These are phyloP conservation scores for Aspergillus ellipticus DNA, from an alignment of 495 filamentous ascomycete species.

Conservation along the genomic window DNA sequence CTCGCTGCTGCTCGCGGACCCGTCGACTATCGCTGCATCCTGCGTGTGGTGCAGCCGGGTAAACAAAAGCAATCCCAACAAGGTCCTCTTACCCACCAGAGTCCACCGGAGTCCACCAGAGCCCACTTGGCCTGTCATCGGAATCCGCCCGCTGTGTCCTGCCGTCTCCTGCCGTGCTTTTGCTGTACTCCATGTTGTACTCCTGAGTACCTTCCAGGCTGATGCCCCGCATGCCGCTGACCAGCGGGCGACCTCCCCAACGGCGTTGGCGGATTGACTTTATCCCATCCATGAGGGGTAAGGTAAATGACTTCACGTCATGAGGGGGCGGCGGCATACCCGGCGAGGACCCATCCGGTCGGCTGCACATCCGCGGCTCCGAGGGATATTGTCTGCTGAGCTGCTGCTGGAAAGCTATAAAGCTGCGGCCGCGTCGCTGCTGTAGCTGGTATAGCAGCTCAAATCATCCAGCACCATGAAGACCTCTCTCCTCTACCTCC, in stretches of 20 bases:
- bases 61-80: background rate
- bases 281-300: constrained; percentile 2
- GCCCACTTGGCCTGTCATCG: too few species aligned
- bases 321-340: background rate
- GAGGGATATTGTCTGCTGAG: background rate
- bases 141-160: too few species aligned
- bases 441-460: too few species aligned
- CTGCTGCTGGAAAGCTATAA: background rate
- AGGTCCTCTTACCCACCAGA: background rate
- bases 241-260: background rate
- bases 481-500: constrained; percentile 6
- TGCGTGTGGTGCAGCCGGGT: background rate
- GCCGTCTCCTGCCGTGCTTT: too few species aligned
- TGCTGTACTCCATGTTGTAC: too few species aligned
- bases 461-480: constrained; percentile 19
- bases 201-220: too few species aligned
- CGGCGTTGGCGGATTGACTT: background rate
- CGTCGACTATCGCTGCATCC: background rate
- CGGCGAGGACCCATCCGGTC: background rate
- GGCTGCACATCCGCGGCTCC: background rate
- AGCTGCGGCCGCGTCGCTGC: too few species aligned
- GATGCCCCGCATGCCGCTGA: background rate
- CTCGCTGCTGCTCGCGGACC: too few species aligned
- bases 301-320: background rate
- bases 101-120: too few species aligned